Base-by-base conservation (phyloP, 2,329 filamentous ascomycete genomes). In the Fusarium bulbicola region DNA sequence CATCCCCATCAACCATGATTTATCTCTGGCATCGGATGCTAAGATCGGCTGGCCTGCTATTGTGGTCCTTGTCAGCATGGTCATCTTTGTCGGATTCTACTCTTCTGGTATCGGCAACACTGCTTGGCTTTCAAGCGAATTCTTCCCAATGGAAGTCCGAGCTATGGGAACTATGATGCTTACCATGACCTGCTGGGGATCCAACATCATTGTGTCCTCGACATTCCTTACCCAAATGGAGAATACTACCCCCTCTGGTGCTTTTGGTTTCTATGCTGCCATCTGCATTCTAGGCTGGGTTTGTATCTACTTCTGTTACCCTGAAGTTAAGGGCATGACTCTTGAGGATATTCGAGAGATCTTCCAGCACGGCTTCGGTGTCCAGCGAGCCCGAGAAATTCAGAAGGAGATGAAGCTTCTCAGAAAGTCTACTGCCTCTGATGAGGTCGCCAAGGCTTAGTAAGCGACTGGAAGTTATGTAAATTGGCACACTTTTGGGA, bases 321-420 rank as follows among this genome's bases (percentile, higher is more conserved):
- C 86, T 1, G 86, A 89, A 68, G 86, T 87, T 5, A 87, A 87
- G 71, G 86, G 87, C 16, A 85, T 89, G 82, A 84, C 86, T 24
- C 79, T 89, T 7, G 88, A 89, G 73, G 85, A 86, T 52, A 83
- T 88, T n/a, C 80, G 85, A 37, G 84, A 86, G 56, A 81, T 88
- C 11, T 89, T 88, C 72, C 76, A 82, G 47, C 80, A 86, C 50
- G 84, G 84, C 1, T 87, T 86, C 66, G 85, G 85, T 20, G 82
- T 86, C 3, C 78, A 81, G 62, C 79, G 82, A 46, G 83, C 85
- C 2, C 77, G 81, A 59, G 71, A 81, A 65, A 74, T 85, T 50
- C 83, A 84, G 70, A 83, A 73, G 59, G 68, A 81, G 64, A 77
- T 76, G 75, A 78, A 78, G 61, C 30, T 68, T 32, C 24, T 63